A percentile compares a stretch with the other conserved stretches of the same genome.
Evolutionary conservation across 179 eudicot species (phyloP).

Genomic region (Nepenthes alata): DNA sequence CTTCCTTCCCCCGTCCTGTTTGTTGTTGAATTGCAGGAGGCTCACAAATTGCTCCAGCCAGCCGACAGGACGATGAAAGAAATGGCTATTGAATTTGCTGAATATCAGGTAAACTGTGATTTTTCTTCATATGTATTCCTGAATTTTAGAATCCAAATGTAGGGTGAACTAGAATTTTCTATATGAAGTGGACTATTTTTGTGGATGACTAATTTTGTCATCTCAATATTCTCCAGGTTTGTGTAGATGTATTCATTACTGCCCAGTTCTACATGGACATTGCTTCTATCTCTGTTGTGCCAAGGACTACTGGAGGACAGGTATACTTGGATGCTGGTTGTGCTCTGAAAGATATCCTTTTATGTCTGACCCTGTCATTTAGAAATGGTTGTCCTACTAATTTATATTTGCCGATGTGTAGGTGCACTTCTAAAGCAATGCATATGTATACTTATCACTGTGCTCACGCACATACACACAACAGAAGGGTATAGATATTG

Average conservation of each 20-base stretch:
- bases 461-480: no score
- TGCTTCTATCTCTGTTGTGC: slow-evolving; percentile 79
- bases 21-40: slow-evolving; percentile 43
- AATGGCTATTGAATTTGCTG: slow-evolving; percentile 89
- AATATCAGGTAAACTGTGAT: slow-evolving; percentile 51
- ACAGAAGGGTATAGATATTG: no score
- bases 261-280: slow-evolving; percentile 77
- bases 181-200: background rate
- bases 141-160: background rate
- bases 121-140: slow-evolving; percentile 1
- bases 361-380: no score
- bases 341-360: background rate
- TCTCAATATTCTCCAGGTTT: slow-evolving; percentile 51
- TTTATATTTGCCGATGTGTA: no score
- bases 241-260: slow-evolving; percentile 74
- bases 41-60: slow-evolving; percentile 78
- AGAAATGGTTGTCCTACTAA: background rate
- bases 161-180: background rate
- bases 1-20: background rate
- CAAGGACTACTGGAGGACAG: slow-evolving; percentile 96
- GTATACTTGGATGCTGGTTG: slow-evolving; percentile 22
- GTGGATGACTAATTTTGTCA: slow-evolving; percentile 2
- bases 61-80: slow-evolving; percentile 69
- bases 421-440: no score
- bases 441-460: no score